Evolutionary conservation across 2,329 filamentous ascomycete species (phyloP), one percentile per base, ranked within the genome.

Genomic region (Fusarium dlaminii): DNA sequence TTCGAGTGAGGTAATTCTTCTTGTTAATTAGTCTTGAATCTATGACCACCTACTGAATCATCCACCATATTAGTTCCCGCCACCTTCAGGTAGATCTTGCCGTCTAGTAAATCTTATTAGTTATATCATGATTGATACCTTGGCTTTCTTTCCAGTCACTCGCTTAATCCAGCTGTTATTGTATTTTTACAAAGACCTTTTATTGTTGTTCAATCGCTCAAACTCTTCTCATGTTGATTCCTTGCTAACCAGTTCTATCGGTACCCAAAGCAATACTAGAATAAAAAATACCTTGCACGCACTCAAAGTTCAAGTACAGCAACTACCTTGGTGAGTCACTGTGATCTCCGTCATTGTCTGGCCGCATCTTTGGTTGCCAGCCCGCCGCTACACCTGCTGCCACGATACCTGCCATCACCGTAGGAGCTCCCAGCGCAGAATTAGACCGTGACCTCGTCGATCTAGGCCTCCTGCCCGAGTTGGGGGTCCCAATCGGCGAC

Each of bases 391-490:
- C 89, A 78, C 91, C 92, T 48, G 92, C 93, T 14, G 93, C 93
- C 56, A 95, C 90, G 66, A 95, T 92, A 69, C 93, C 93, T n/a
- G 93, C 92, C 93, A 95, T 95, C 69, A 94, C 93, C 13, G 91
- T 91, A 4, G 92, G 91, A 5, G 93, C 92, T 17, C 91, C 93
- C 17, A 95, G 86, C 4, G 92, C 92, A 34, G 92, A 94, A 81
- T 92, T 92, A 45, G 88, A 90, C 65, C 91, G 85, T 63, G 90
- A 91, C 68, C 91, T 86, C 76, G 86, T 92, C 48, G 91, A 93
- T 74, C 91, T 87, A 57, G 92, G 93, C 58, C 92, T 89, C 63
- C 86, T 89, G 56, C 92, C 86, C 63, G 90, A 87, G 78, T 91
- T 89, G 9, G 86, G 90, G 57, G 86, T 92, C 77, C 80, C 88